Evolutionary conservation across 2,329 filamentous ascomycete genomes (phyloP).

Genomic region (Scolecobasidium constrictum): DNA sequence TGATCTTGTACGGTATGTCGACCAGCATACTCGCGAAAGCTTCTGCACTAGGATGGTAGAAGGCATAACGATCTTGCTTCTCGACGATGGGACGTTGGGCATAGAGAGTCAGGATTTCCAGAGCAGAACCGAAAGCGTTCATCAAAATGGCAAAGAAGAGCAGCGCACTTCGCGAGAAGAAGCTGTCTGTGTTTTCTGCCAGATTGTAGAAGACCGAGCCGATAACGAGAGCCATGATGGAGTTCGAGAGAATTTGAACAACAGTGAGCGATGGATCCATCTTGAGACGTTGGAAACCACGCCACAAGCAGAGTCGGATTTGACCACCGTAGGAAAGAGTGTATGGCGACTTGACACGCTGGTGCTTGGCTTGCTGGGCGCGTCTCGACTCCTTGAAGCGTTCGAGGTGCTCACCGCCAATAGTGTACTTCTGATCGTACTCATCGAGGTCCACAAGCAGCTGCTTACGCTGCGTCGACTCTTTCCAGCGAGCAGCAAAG

Average conservation of each 20-base stretch:
- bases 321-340: slow-evolving; percentile 71
- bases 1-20: slow-evolving; percentile 73
- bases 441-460: slow-evolving; percentile 33
- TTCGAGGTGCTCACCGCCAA: slow-evolving; percentile 33
- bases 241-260: slow-evolving; percentile 59
- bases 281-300: slow-evolving; percentile 65
- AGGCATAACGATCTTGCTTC: slow-evolving; percentile 75
- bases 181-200: slow-evolving; percentile 51
- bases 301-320: slow-evolving; percentile 65
- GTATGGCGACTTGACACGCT: slow-evolving; percentile 63
- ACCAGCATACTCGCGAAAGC: slow-evolving; percentile 78
- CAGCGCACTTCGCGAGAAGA: slow-evolving; percentile 68
- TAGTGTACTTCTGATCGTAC: slow-evolving; percentile 34
- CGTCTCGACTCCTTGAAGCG: slow-evolving; percentile 35
- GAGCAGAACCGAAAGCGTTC: slow-evolving; percentile 70
- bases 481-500: slow-evolving; percentile 42
- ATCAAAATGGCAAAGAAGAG: slow-evolving; percentile 82
- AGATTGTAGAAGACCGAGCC: slow-evolving; percentile 75
- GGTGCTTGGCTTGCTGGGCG: slow-evolving; percentile 34
- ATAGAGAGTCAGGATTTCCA: slow-evolving; percentile 80
- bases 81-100: slow-evolving; percentile 86
- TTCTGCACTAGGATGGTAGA: slow-evolving; percentile 85
- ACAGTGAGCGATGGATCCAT: slow-evolving; percentile 69
- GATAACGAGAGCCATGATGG: slow-evolving; percentile 66
- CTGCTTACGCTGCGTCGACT: slow-evolving; percentile 36